A percentile compares a stretch with the other conserved stretches of the same genome.
Conservation (phyloP, 805 yeast genomes). For the Wickerhamiella siamensis region DNA sequence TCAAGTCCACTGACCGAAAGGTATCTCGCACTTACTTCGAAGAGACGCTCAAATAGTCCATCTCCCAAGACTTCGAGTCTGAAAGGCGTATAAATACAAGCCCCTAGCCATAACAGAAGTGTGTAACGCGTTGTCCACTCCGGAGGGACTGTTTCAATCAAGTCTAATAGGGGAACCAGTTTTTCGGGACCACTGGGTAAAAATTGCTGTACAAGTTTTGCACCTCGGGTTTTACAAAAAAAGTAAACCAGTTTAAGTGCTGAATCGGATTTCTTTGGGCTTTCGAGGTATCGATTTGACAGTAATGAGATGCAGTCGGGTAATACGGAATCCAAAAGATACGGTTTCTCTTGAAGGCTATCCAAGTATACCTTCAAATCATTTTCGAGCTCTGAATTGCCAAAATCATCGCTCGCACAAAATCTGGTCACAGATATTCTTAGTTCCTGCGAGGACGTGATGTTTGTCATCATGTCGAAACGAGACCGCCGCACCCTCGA, state of each 20-base stretch:
- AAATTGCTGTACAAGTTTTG: conserved; percentile 44
- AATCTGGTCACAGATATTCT: neutral
- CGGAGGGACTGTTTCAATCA: conserved; percentile 13
- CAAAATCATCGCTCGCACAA: neutral
- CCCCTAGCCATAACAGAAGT: conserved; percentile 56
- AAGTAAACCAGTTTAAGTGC: conserved; percentile 28
- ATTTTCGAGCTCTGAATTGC: neutral
- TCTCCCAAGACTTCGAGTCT: conserved; percentile 32
- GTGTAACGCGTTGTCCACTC: conserved; percentile 38
- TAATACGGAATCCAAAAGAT: conserved; percentile 10
- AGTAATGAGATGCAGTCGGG: conserved; percentile 3
- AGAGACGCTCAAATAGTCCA: conserved; percentile 25
- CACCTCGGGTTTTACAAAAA: conserved; percentile 50
- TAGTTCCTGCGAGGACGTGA: neutral
- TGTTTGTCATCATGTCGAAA: neutral
- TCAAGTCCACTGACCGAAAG: conserved; percentile 40
- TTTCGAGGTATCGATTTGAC: neutral
- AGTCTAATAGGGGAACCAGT: conserved; percentile 28
- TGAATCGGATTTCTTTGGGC: neutral
- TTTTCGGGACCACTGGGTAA: conserved; percentile 45
- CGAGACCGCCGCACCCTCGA: neutral
- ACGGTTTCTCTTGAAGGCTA: conserved; percentile 5
- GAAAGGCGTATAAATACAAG: conserved; percentile 63
- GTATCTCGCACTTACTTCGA: conserved; percentile 23
- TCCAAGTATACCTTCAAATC: neutral